Conservation (phyloP, 345 rosid species). For the Crucihimalaya himalaica region DNA sequence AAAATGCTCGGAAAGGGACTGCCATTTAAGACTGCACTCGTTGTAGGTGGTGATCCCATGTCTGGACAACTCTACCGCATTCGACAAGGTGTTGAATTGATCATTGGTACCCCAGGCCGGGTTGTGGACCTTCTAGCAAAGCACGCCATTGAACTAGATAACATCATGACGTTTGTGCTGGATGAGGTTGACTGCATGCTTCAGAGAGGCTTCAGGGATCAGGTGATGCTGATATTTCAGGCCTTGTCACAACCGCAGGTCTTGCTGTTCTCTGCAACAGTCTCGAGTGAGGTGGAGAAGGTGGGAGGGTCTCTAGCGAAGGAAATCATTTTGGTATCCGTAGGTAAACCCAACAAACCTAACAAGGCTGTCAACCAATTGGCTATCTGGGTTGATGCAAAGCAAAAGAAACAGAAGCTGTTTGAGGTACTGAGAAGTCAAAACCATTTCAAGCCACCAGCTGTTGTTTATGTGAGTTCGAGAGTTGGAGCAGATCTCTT, state of each 20-base stretch:
- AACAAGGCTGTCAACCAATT: conserved; percentile 79
- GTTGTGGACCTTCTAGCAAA: conserved; percentile 77
- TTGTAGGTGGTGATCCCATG: conserved; percentile 88
- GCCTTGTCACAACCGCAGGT: conserved; percentile 81
- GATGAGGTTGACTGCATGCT: conserved; percentile 98
- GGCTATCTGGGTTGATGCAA: conserved; percentile 87
- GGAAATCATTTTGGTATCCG: conserved; percentile 48
- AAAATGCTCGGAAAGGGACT: conserved; percentile 89
- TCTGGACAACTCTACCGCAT: conserved; percentile 76
- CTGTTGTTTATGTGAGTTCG: conserved; percentile 78
- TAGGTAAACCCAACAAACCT: conserved; percentile 66
- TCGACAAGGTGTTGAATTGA: conserved; percentile 81
- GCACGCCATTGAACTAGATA: conserved; percentile 61
- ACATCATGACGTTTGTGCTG: conserved; percentile 55
- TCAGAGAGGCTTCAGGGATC: conserved; percentile 84
- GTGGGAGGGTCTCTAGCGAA: conserved; percentile 58
- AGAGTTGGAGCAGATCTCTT: conserved; percentile 91
- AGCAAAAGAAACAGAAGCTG: conserved; percentile 92
- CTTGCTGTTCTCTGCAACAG: conserved; percentile 82
- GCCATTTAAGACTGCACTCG: conserved; percentile 91
- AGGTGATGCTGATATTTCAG: conserved; percentile 81
- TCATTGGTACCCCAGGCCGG: conserved; percentile 88
- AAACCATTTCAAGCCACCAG: conserved; percentile 79
- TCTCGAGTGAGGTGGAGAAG: conserved; percentile 69
- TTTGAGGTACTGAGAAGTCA: conserved; percentile 77